Evolutionary conservation across 495 filamentous ascomycete genomes (phyloP), one percentile per base, ranked within the genome.

Genomic region (Neurospora sp.): DNA sequence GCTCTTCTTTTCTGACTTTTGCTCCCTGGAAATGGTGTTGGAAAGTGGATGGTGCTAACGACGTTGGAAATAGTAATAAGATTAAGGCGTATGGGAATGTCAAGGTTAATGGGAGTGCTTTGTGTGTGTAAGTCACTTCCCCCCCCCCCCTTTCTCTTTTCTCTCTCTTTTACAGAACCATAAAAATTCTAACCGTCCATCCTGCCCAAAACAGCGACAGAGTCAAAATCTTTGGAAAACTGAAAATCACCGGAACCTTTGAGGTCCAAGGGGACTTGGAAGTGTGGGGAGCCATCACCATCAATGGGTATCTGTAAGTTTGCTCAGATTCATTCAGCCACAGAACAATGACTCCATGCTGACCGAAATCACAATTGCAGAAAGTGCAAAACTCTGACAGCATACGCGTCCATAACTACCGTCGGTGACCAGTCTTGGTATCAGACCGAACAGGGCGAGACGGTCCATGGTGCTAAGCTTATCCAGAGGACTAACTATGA

Each of bases 171-270:
- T 10, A 35, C 22, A 9, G 20, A 41, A 18, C 7, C 8, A 12
- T 31, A 31, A 22, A 6, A 40, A n/a, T 37, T n/a, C 37, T 61
- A 45, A 72, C 27, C 27, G 39, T 3, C 44, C 10, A 71, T 16
- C n/a, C n/a, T 31, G 1, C 20, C 20, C 1, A 31, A 37, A 59
- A 37, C 59, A 80, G 77, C 42, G 79, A 82, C 74, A 82, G 82
- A 73, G 81, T 82, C 72, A 83, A 82, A 73, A 81, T 81, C 38
- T 83, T 80, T 77, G 82, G 82, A 27, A 82, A 82, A 74, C 77
- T 83, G 10, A 83, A 77, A 69, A 75, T 83, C 41, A 77, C 75
- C 9, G 82, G 82, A 4, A 78, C 74, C 10, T 75, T 81, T 10
- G 78, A 82, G 35, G 80, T 79, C n/a, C 72, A 77, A 10, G 80